phyloP scores from a whole-genome alignment of 106 monocot species.

The Platanthera guangdongensis region DNA sequence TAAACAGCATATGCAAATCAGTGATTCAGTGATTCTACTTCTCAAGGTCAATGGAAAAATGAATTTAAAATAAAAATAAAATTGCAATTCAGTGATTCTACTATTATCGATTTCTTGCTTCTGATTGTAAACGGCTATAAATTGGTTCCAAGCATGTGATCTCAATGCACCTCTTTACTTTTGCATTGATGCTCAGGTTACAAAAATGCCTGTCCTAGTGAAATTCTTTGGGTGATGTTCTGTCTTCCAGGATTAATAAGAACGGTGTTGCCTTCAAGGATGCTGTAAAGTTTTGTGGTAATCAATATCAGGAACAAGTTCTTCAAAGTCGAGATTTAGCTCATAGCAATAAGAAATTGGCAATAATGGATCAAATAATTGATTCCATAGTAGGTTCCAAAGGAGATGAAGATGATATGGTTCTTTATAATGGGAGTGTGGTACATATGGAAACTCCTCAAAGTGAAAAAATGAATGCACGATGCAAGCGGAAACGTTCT shows the following conservation, averaged over 20 bases:
- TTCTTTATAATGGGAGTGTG: not conserved
- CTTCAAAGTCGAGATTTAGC: not conserved
- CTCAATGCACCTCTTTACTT: constrained; percentile 1
- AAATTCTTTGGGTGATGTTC: not conserved
- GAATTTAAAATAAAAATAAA: too few species aligned
- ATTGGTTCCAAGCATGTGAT: not conserved
- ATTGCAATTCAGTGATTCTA: not conserved
- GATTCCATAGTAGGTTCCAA: not conserved
- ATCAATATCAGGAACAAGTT: constrained; percentile 1
- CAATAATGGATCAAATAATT: not conserved
- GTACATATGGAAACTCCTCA: not conserved
- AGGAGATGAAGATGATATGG: not conserved
- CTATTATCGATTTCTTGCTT: not conserved
- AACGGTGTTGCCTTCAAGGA: not conserved
- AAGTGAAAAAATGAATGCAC: not conserved
- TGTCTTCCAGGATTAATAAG: constrained; percentile 2
- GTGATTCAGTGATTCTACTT: too few species aligned
- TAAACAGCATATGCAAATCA: too few species aligned
- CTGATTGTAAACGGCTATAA: not conserved
- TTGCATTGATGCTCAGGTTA: not conserved
- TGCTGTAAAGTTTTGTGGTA: not conserved
- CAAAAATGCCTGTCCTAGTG: too few species aligned
- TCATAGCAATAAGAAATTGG: not conserved
- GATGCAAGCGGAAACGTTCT: not conserved
- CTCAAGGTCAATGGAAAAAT: not conserved